Conservation (phyloP, 2,329 filamentous ascomycete species). For the Fusarium coffeatum region DNA sequence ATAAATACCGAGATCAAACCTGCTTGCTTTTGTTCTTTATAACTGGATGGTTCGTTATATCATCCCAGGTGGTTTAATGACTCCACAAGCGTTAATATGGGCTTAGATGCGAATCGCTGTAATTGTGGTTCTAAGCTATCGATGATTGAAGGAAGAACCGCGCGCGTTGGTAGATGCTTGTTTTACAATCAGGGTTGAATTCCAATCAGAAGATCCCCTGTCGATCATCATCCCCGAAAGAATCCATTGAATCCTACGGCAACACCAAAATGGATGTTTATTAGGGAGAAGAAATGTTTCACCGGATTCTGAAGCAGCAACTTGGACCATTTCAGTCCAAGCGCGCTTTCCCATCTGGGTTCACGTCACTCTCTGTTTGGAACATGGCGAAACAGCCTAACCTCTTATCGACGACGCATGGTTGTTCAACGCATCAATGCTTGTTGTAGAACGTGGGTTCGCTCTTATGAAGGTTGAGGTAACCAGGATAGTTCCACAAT, state of each 20-base stretch:
- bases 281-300: slow-evolving; percentile 9
- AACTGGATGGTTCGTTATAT: not conserved
- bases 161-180: not conserved
- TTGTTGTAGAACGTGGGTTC: slow-evolving; percentile 10
- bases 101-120: not conserved
- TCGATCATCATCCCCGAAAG: slow-evolving; percentile 30
- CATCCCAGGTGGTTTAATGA: not conserved
- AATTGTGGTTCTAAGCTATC: not conserved
- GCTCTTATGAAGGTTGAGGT: slow-evolving; percentile 10
- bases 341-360: slow-evolving; percentile 9
- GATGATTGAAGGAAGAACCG: not conserved
- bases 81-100: not conserved
- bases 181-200: not conserved
- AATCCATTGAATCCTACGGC: not conserved
- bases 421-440: slow-evolving; percentile 17
- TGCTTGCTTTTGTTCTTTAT: not conserved
- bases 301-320: slow-evolving; percentile 33
- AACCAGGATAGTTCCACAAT: slow-evolving; percentile 37
- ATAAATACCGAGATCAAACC: not conserved
- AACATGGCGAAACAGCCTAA: slow-evolving; percentile 23
- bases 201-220: slow-evolving; percentile 26
- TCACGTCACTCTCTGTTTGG: slow-evolving; percentile 8
- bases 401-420: slow-evolving; percentile 6
- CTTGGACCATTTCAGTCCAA: slow-evolving; percentile 19
- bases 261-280: not conserved